Conservation (phyloP, 257 asterid genomes). For the Petunia axillaris region DNA sequence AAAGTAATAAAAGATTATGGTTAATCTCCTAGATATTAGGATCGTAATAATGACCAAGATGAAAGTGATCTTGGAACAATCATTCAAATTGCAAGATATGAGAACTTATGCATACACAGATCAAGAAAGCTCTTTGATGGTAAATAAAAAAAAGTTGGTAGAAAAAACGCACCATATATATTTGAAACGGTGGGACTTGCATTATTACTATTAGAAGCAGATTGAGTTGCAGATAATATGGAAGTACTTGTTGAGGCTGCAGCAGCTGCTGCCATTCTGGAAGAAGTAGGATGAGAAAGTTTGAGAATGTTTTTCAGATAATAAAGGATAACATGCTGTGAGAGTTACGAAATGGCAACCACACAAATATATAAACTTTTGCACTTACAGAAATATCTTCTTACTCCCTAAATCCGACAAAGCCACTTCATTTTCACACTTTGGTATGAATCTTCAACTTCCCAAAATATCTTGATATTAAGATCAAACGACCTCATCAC, state of each 20-base stretch:
- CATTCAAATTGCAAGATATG: constrained; percentile 4
- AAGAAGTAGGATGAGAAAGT: neutral
- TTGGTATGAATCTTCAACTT: constrained; percentile 12
- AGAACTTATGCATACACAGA: neutral
- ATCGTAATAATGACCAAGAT: neutral
- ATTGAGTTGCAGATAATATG: constrained; percentile 39
- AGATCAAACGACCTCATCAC: neutral
- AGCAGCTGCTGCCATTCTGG: constrained; percentile 37
- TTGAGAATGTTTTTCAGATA: neutral
- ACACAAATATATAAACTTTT: constrained; percentile 4
- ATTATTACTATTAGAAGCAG: constrained; percentile 33
- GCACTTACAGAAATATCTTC: constrained; percentile 8
- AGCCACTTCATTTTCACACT: constrained; percentile 26
- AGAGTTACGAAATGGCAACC: constrained; percentile 19
- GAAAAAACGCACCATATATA: constrained; percentile 29
- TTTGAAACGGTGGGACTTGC: constrained; percentile 30
- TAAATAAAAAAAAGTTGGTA: neutral
- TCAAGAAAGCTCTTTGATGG: constrained; percentile 6
- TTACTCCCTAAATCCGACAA: neutral
- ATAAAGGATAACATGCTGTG: neutral
- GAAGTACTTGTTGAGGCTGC: constrained; percentile 40
- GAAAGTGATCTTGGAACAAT: neutral
- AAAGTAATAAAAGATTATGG: neutral
- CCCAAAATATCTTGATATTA: neutral
- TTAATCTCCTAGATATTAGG: neutral